Evolutionary conservation across 805 yeast genomes (phyloP).

Genomic region (Metschnikowia matae): DNA sequence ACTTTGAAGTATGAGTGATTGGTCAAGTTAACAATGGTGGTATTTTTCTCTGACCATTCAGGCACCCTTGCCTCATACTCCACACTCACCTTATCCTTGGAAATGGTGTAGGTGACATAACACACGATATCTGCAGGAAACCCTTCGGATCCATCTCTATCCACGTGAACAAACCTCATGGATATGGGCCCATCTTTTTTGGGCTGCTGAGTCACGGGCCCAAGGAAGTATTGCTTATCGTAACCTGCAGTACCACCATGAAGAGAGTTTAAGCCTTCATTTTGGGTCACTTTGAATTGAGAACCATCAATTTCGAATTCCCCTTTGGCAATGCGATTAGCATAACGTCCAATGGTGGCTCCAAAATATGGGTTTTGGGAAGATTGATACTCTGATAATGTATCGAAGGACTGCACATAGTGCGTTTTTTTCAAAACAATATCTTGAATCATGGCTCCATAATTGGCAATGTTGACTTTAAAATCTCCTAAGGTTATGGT

Average conservation of each 20-base stretch:
- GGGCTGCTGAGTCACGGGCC: conserved; percentile 44
- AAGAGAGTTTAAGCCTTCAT: conserved; percentile 38
- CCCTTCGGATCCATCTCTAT: conserved; percentile 48
- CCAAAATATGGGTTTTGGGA: conserved; percentile 50
- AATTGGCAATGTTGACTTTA: conserved; percentile 42
- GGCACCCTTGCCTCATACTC: conserved; percentile 43
- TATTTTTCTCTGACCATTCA: conserved; percentile 27
- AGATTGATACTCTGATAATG: conserved; percentile 26
- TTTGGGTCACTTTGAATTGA: conserved; percentile 38
- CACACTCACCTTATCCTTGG: conserved; percentile 36
- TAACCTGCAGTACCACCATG: conserved; percentile 57
- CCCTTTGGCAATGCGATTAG: conserved; percentile 54
- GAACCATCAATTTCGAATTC: conserved; percentile 38
- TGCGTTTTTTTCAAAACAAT: conserved; percentile 36
- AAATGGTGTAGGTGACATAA: conserved; percentile 43
- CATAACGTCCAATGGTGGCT: conserved; percentile 62
- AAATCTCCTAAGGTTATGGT: conserved; percentile 27
- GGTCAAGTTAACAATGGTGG: conserved; percentile 54
- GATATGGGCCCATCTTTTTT: conserved; percentile 27
- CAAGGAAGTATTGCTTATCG: conserved; percentile 47
- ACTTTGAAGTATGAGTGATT: conserved; percentile 63
- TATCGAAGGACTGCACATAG: conserved; percentile 38
- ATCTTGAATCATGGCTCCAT: conserved; percentile 50
- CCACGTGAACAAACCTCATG: conserved; percentile 39
- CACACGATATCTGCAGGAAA: conserved; percentile 57